A percentile compares a stretch with the other conserved stretches of the same genome.
Evolutionary conservation across 805 yeast species (phyloP).

Genomic region (Teunomyces panamensis): DNA sequence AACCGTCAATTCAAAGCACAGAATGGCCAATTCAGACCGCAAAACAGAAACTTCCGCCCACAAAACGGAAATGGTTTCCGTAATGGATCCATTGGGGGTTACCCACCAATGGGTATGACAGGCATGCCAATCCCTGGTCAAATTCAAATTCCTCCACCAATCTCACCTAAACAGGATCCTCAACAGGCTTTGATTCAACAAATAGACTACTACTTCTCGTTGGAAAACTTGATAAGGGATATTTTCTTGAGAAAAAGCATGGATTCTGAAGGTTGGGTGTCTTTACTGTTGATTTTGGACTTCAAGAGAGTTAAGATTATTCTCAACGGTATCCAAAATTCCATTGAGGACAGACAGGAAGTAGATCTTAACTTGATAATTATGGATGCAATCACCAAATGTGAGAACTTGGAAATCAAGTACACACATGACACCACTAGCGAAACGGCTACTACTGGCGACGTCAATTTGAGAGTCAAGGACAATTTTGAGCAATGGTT

Average conservation of each 20-base stretch:
- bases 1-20: slow-evolving; percentile 26
- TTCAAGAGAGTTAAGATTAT: slow-evolving; percentile 73
- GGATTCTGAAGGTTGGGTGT: slow-evolving; percentile 73
- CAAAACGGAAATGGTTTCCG: slow-evolving; percentile 17
- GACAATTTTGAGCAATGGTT: slow-evolving; percentile 67
- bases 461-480: slow-evolving; percentile 58
- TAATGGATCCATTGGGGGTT: slow-evolving; percentile 15
- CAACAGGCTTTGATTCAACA: slow-evolving; percentile 51
- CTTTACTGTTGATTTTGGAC: slow-evolving; percentile 56
- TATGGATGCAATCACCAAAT: slow-evolving; percentile 50
- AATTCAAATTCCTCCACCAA: slow-evolving; percentile 43
- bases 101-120: slow-evolving; percentile 2
- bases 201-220: slow-evolving; percentile 86
- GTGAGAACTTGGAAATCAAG: slow-evolving; percentile 50
- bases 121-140: slow-evolving; percentile 14
- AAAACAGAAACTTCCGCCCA: slow-evolving; percentile 10
- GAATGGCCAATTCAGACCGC: slow-evolving; percentile 19
- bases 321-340: slow-evolving; percentile 37
- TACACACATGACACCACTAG: slow-evolving; percentile 33
- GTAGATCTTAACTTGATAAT: slow-evolving; percentile 32
- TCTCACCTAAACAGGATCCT: slow-evolving; percentile 46
- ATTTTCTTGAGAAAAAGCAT: slow-evolving; percentile 76
- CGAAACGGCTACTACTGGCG: slow-evolving; percentile 36
- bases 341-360: slow-evolving; percentile 24
- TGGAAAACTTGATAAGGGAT: slow-evolving; percentile 85